A percentile compares a stretch with the other conserved stretches of the same genome.
phyloP scores from a whole-genome alignment of 2,329 filamentous ascomycete species.

The Hirsutella rhossiliensis region DNA sequence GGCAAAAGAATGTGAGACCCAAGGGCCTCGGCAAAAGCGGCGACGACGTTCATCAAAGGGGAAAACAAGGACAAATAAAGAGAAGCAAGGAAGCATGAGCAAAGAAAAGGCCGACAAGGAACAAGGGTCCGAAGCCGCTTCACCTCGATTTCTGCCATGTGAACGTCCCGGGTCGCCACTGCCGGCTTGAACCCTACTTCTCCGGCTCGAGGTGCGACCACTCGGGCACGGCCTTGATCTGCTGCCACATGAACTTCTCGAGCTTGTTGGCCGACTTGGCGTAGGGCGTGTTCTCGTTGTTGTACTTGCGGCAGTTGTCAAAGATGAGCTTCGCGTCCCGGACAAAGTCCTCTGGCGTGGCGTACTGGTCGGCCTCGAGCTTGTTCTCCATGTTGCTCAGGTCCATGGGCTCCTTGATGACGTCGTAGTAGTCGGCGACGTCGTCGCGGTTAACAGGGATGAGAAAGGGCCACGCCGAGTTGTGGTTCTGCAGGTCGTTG shows the following conservation, averaged over 20 bases:
- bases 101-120: too few species aligned
- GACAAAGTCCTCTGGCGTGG: constrained; percentile 84
- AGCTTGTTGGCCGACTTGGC: constrained; percentile 90
- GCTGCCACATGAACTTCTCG: constrained; percentile 89
- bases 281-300: constrained; percentile 89
- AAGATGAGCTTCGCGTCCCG: constrained; percentile 82
- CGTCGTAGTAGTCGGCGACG: constrained; percentile 96
- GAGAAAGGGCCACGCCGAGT: constrained; percentile 87
- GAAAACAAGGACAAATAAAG: too few species aligned
- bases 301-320: constrained; percentile 91
- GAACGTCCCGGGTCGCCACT: not conserved
- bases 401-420: constrained; percentile 98
- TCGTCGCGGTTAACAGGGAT: constrained; percentile 91
- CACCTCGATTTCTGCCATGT: not conserved
- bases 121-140: too few species aligned
- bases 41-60: too few species aligned
- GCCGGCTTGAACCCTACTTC: constrained; percentile 17
- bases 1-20: too few species aligned
- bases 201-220: constrained; percentile 59
- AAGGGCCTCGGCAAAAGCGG: too few species aligned
- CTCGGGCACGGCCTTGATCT: constrained; percentile 84
- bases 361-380: constrained; percentile 86
- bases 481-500: constrained; percentile 91
- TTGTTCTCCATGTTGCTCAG: constrained; percentile 91
- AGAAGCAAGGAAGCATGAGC: too few species aligned